Percentiles rank a stretch among this genome's conserved stretches.
These are phyloP conservation scores for Clarkia xantiana DNA, from an alignment of 345 rosid genomes.

Conservation along the genomic window DNA sequence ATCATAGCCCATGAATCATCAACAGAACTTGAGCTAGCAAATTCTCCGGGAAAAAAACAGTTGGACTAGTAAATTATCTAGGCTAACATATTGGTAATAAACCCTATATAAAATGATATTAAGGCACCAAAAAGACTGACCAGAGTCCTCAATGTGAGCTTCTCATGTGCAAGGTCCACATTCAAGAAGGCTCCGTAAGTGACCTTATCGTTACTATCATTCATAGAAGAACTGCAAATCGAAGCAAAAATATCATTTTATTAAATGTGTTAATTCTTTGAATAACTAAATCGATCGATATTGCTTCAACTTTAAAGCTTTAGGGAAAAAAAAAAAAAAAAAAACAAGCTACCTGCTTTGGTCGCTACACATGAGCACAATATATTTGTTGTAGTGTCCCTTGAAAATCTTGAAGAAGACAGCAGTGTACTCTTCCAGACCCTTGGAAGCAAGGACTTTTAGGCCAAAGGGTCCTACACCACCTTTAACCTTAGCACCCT, in stretches of 20 bases:
- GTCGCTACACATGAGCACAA: constrained; percentile 58
- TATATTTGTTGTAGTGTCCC: constrained; percentile 14
- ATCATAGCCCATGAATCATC: not conserved
- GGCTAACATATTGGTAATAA: too few relatives aligned
- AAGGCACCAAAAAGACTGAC: constrained; percentile 10
- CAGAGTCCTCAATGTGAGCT: constrained; percentile 27
- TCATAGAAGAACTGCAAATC: constrained; percentile 28
- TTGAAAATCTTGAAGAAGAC: constrained; percentile 51
- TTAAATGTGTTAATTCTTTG: too few relatives aligned
- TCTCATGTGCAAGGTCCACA: constrained; percentile 24
- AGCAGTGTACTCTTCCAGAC: constrained; percentile 39
- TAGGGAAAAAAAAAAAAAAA: not conserved
- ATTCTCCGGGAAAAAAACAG: too few relatives aligned
- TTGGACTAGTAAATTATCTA: too few relatives aligned
- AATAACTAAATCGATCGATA: not conserved
- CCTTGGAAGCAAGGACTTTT: constrained; percentile 33
- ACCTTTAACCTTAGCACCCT: constrained; percentile 23
- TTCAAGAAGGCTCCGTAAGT: constrained; percentile 40
- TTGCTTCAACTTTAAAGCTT: not conserved
- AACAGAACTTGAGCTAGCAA: not conserved
- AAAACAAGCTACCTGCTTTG: constrained; percentile 40
- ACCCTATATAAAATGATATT: too few relatives aligned
- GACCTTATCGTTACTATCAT: constrained; percentile 26
- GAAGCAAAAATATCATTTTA: not conserved
- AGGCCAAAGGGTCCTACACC: constrained; percentile 64